Percentiles rank a stretch among this genome's conserved stretches.
Conservation (phyloP, 2,329 filamentous ascomycete species). For the Calonectria hawksworthii region DNA sequence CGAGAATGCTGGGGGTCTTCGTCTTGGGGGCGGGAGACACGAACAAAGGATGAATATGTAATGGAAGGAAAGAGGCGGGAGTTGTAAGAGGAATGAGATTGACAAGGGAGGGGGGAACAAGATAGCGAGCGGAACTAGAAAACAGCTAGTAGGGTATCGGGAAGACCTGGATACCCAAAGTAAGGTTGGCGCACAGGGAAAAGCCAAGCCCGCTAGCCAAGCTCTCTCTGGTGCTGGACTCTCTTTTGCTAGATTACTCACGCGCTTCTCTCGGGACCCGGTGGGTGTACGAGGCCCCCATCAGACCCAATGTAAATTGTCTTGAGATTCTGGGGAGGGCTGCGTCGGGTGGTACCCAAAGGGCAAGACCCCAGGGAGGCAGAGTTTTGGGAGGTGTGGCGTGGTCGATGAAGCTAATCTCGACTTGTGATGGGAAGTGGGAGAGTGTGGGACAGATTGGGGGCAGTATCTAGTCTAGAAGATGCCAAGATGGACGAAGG, state of each 20-base stretch:
- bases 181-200: not conserved
- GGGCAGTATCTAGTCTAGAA: conserved; percentile 7
- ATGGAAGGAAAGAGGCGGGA: not conserved
- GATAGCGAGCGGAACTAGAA: not conserved
- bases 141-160: conserved; percentile 6
- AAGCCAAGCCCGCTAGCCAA: not conserved
- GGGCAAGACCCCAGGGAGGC: not conserved
- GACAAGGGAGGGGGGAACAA: conserved; percentile 10
- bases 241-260: not conserved
- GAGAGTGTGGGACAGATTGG: not conserved
- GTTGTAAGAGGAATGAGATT: not conserved
- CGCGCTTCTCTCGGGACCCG: not conserved
- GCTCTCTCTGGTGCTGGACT: not conserved
- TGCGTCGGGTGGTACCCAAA: conserved; percentile 7
- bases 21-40: conserved; percentile 1
- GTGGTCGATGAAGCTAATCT: conserved; percentile 22
- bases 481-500: conserved; percentile 7
- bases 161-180: not conserved
- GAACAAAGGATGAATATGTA: conserved; percentile 8
- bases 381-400: conserved; percentile 16
- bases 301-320: conserved; percentile 9
- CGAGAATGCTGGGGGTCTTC: conserved; percentile 12
- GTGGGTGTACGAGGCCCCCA: not conserved
- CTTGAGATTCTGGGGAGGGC: not conserved
- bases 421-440: conserved; percentile 13